These are phyloP conservation scores for Sarocladium strictum DNA, from an alignment of 2,329 filamentous ascomycete species.

Conservation along the genomic window DNA sequence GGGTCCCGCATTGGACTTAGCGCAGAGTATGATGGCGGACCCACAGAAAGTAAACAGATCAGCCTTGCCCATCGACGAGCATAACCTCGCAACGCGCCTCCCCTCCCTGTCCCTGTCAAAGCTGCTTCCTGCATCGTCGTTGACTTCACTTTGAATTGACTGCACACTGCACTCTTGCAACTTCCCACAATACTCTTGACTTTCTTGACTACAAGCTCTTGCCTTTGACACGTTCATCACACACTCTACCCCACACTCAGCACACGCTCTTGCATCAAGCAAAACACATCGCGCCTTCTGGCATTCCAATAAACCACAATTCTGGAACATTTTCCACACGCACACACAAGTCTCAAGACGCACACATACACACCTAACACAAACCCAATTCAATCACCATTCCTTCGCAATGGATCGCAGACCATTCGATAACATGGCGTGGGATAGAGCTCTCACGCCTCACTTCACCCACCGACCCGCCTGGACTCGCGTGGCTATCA, in stretches of 20 bases:
- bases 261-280: neutral
- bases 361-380: neutral
- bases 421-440: neutral
- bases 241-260: neutral
- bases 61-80: neutral
- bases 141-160: neutral
- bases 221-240: too few species aligned
- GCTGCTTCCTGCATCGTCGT: neutral
- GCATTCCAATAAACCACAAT: constrained; percentile 3
- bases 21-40: neutral
- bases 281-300: constrained; percentile 1
- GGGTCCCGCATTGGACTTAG: neutral
- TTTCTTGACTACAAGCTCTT: neutral
- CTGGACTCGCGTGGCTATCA: constrained; percentile 1
- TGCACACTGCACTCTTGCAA: neutral
- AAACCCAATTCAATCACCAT: neutral
- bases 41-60: constrained; percentile 9
- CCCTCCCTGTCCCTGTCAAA: neutral
- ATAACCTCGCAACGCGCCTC: neutral
- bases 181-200: neutral
- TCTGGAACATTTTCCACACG: neutral
- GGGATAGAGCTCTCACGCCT: neutral
- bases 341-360: neutral
- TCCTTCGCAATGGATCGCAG: neutral
- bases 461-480: neutral